Base-by-base conservation (phyloP, 306 rosid genomes). In the Fragaria iinumae region DNA sequence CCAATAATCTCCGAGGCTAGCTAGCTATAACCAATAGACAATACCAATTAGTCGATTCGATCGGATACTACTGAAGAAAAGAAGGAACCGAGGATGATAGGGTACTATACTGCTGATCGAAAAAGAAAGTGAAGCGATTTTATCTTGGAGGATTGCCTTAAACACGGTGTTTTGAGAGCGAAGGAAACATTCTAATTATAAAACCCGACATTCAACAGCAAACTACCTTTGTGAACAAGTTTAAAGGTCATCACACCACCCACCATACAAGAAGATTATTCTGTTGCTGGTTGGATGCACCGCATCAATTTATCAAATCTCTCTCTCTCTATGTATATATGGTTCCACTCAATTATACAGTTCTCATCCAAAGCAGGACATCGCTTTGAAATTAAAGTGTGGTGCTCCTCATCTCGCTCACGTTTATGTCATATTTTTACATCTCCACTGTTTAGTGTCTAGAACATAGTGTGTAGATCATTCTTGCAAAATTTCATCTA, bases 161-260 rank as follows among this genome's bases (percentile, higher is more conserved):
- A 43, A 53, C 60, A 55, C 32, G 71, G 77, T 77, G 74, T 65
- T 81, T 76, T 82, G 71, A 71, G 75, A 48, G 70, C 81, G 49
- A 82, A 80, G 82, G 53, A 83, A 81, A 77, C 70, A 62, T 66
- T 48, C 52, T 56, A 73, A 84, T 32, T 3, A 32, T 75, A 70
- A 81, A 81, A 84, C 67, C 76, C 49, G 41, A 59, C 68, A 41
- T 72, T 73, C 79, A 73, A 72, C 73, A 45, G 70, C 66, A 63
- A 77, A 71, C 48, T 12, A 47, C 67, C 78, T 53, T 76, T 11
- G 27, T 32, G 5, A n/a, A 63, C 52, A 80, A 79, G 67, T 71
- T 71, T 74, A 12, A 16, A 79, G 82, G 53, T 21, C 12, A 32
- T 53, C 78, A 49, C 71, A 65, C 80, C 67, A 67, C 53, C 72